A percentile compares a stretch with the other conserved stretches of the same genome.
Conservation (phyloP, 768 basidiomycete genomes). For the Auricularia heimuer region DNA sequence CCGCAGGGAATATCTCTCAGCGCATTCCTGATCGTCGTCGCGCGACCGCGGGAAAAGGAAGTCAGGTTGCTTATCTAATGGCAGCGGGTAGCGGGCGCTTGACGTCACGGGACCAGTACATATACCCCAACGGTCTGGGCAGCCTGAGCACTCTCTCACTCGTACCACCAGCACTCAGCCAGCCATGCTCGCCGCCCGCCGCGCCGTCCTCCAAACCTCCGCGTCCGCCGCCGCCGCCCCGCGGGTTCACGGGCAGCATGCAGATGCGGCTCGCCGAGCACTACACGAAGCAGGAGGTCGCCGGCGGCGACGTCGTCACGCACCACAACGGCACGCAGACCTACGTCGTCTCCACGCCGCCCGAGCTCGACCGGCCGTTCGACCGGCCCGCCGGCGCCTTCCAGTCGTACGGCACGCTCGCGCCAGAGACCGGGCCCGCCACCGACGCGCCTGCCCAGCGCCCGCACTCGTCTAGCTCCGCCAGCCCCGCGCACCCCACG, state of each 20-base stretch:
- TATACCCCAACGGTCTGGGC: no score
- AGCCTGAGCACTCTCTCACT: no score
- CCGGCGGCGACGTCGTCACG: not conserved
- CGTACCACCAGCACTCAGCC: no score
- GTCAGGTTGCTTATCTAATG: no score
- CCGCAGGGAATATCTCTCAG: no score
- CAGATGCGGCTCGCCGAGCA: not conserved
- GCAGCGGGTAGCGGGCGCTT: no score
- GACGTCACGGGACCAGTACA: no score
- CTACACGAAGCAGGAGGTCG: not conserved
- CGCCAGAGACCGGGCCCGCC: not conserved
- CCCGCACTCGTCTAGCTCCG: not conserved
- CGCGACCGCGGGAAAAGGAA: no score
- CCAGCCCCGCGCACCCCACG: not conserved
- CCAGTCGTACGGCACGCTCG: not conserved
- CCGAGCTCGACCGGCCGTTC: not conserved
- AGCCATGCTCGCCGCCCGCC: no score
- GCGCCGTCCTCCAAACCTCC: not conserved
- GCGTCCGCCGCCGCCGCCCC: not conserved
- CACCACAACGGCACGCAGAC: not conserved
- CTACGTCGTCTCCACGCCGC: slow-evolving; percentile 1
- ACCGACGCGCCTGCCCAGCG: not conserved
- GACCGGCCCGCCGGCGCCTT: not conserved
- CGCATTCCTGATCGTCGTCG: no score
- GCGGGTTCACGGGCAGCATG: not conserved